Evolutionary conservation across 148 eudicot species (phyloP), one percentile per base, ranked within the genome.

Genomic region (Rhododendron kiyosumense): DNA sequence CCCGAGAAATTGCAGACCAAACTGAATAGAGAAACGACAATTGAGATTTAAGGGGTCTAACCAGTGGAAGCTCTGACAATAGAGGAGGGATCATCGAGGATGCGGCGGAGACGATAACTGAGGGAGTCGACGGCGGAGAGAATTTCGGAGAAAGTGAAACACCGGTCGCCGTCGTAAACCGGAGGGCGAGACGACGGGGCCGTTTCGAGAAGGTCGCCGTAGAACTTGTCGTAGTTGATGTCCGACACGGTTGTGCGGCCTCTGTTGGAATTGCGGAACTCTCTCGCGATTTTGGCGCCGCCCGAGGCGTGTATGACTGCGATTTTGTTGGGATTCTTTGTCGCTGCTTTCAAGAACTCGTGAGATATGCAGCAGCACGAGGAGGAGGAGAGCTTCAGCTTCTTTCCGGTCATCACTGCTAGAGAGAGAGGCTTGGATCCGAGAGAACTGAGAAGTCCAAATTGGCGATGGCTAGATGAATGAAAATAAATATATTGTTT

Each of bases 311-410:
- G 93, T 79, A 95, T 88, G 52, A 94, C 93, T 24, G 99, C 96
- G n/a, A 88, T 83, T 84, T 94, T 96, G 51, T 87, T 78, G 84
- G 95, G 94, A 86, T 81, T 85, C 32, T 79, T 48, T 11, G 92
- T 85, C 17, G 99, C 98, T 4, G 91, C 84, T 80, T 81, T 89
- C 81, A 79, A 84, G 85, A 96, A 95, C 65, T 81, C 85, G 89
- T 96, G 99, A 26, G 97, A 90, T 75, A 95, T 89, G 88, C 99
- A 95, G 84, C 99, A 95, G 15, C n/a, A 22, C 65, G 24, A 57
- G 24, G 59, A 51, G 12, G 30, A 54, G 22, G 48, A 74, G 48
- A 82, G 34, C 74, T 38, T 41, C 49, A 24, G 34, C 51, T 59
- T 63, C 51, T 45, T 38, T 82, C 71, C 57, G 30, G 46, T 57